Conservation (phyloP, 192 early-diverging fungal genomes). For the Powellomyces hirtus region DNA sequence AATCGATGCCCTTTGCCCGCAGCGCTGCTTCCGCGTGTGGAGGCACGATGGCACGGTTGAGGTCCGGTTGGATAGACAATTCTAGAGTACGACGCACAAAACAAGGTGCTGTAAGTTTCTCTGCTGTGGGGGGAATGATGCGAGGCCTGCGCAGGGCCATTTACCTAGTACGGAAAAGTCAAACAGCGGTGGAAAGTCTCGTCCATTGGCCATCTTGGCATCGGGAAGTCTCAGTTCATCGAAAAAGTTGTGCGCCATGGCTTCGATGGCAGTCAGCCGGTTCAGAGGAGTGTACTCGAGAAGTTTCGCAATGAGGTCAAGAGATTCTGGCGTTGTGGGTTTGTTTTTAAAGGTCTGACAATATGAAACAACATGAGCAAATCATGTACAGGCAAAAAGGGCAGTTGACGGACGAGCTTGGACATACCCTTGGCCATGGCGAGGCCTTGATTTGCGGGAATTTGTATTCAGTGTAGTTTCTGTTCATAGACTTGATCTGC, state of each 20-base stretch:
- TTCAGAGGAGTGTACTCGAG: constrained; percentile 88
- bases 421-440: constrained; percentile 75
- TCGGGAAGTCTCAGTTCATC: constrained; percentile 89
- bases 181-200: constrained; percentile 85
- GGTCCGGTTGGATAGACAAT: constrained; percentile 81
- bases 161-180: constrained; percentile 61
- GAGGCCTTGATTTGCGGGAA: constrained; percentile 97
- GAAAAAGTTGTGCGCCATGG: constrained; percentile 94
- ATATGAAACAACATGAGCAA: not conserved
- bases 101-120: not conserved
- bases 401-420: constrained; percentile 25
- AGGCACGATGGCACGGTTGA: constrained; percentile 79
- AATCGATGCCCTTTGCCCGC: constrained; percentile 67
- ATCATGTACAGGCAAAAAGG: not conserved
- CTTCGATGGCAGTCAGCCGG: constrained; percentile 83
- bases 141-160: not conserved
- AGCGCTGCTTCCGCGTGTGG: constrained; percentile 68
- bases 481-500: constrained; percentile 97
- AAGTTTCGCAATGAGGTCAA: constrained; percentile 80
- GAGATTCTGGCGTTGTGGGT: constrained; percentile 76
- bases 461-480: constrained; percentile 96
- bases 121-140: not conserved
- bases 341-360: constrained; percentile 72
- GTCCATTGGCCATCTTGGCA: constrained; percentile 78
- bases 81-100: constrained; percentile 58